phyloP scores from a whole-genome alignment of 2,329 filamentous ascomycete genomes.

The Aspergillus hiratsukae region DNA sequence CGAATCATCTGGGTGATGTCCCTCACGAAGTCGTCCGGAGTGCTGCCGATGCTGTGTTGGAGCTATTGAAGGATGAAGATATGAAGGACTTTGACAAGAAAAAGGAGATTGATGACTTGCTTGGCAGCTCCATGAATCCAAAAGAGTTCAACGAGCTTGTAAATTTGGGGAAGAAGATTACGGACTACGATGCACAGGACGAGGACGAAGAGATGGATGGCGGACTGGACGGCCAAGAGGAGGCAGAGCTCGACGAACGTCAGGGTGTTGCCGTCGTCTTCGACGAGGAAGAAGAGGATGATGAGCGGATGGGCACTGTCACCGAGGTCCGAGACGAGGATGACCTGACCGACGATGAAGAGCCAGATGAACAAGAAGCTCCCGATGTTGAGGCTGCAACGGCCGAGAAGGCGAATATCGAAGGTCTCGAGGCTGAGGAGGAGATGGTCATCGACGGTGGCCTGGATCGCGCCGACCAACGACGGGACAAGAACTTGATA shows the following conservation, averaged over 20 bases:
- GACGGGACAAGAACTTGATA: conserved; percentile 48
- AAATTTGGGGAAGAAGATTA: conserved; percentile 97
- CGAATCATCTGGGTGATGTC: conserved; percentile 84
- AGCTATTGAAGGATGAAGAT: conserved; percentile 90
- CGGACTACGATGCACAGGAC: conserved; percentile 94
- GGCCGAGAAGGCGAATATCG: conserved; percentile 37
- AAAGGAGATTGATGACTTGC: conserved; percentile 89
- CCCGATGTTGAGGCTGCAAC: conserved; percentile 47
- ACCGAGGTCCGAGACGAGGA: conserved; percentile 83
- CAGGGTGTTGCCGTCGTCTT: conserved; percentile 98
- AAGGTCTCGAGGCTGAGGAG: conserved; percentile 50
- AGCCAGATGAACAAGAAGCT: conserved; percentile 59
- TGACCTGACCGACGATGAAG: conserved; percentile 73
- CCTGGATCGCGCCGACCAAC: conserved; percentile 39
- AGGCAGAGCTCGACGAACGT: conserved; percentile 78
- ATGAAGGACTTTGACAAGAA: conserved; percentile 98
- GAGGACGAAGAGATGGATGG: conserved; percentile 85
- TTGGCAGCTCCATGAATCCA: conserved; percentile 74
- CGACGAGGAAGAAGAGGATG: conserved; percentile 83
- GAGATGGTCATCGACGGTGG: conserved; percentile 80
- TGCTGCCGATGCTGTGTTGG: conserved; percentile 85
- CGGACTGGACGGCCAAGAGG: conserved; percentile 61
- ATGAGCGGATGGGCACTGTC: conserved; percentile 70
- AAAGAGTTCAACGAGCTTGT: conserved; percentile 97
- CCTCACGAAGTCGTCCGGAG: conserved; percentile 87